A percentile compares a stretch with the other conserved stretches of the same genome.
These are phyloP conservation scores for Chrysopogon serrulatus DNA, from an alignment of 176 grass and related monocot species.

Conservation along the genomic window DNA sequence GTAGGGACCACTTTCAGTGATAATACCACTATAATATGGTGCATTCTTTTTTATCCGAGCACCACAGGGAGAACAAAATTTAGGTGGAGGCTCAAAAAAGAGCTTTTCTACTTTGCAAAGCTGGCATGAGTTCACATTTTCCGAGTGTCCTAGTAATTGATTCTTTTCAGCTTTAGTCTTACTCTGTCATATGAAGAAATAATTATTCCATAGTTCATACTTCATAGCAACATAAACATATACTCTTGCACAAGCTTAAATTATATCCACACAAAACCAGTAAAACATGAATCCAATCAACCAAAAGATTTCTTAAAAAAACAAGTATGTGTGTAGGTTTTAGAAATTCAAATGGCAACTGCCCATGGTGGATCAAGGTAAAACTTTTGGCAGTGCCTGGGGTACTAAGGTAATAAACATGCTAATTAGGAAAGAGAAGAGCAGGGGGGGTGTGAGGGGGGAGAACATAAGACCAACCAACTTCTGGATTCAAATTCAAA, in stretches of 20 bases:
- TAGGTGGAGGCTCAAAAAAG: constrained; percentile 72
- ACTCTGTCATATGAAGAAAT: constrained; percentile 59
- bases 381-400: not conserved
- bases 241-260: not conserved
- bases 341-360: not conserved
- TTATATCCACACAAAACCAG: not conserved
- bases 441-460: too few relatives aligned
- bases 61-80: constrained; percentile 87
- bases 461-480: constrained; percentile 4
- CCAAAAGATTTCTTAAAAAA: not conserved
- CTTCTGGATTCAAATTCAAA: not conserved
- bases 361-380: not conserved
- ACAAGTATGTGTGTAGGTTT: constrained; percentile 1
- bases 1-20: constrained; percentile 33
- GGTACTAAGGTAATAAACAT: not conserved
- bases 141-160: constrained; percentile 54
- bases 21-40: constrained; percentile 55
- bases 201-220: constrained; percentile 4
- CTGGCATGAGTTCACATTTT: constrained; percentile 69
- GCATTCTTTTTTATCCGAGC: constrained; percentile 87
- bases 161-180: constrained; percentile 92
- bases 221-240: constrained; percentile 22
- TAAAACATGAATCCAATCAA: constrained; percentile 13
- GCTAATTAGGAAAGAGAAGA: not conserved
- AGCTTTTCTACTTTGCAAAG: constrained; percentile 83